Evolutionary conservation across 805 yeast genomes (phyloP).

Genomic region (Candida takata): DNA sequence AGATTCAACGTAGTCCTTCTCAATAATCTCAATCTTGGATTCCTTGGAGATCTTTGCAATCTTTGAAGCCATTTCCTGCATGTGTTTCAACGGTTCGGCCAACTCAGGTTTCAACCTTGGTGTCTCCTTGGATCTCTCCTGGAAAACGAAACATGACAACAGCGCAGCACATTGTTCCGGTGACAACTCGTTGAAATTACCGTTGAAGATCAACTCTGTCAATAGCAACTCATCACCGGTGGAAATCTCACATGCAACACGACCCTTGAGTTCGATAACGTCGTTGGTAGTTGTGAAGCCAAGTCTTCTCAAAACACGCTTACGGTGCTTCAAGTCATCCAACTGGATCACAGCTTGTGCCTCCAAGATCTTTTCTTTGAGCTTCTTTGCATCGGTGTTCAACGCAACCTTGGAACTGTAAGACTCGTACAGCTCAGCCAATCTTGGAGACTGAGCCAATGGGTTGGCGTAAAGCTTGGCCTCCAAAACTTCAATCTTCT

Average conservation of each 20-base stretch:
- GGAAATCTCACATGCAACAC: constrained; percentile 95
- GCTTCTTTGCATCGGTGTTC: constrained; percentile 47
- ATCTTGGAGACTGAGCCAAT: constrained; percentile 50
- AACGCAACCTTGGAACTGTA: constrained; percentile 61
- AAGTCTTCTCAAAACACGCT: constrained; percentile 84
- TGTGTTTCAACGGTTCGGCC: constrained; percentile 82
- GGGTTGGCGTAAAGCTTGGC: constrained; percentile 67
- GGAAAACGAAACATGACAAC: constrained; percentile 92
- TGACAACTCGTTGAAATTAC: constrained; percentile 81
- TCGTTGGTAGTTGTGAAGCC: constrained; percentile 85
- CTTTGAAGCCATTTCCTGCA: constrained; percentile 86
- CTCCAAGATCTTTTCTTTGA: constrained; percentile 62
- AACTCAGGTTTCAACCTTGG: constrained; percentile 84
- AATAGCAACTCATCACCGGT: constrained; percentile 78
- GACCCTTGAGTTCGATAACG: constrained; percentile 90
- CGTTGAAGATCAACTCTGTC: constrained; percentile 91
- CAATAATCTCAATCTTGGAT: constrained; percentile 82
- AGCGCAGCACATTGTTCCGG: constrained; percentile 91
- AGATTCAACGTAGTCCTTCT: constrained; percentile 85
- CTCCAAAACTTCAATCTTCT: constrained; percentile 79
- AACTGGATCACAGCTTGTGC: constrained; percentile 90
- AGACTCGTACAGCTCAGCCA: constrained; percentile 54
- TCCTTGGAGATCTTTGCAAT: constrained; percentile 88
- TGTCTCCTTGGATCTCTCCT: constrained; percentile 85
- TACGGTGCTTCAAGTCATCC: constrained; percentile 89